Evolutionary conservation across 2,329 filamentous ascomycete genomes (phyloP), one percentile per base, ranked within the genome.

Genomic region (Colletotrichum spaethianum): DNA sequence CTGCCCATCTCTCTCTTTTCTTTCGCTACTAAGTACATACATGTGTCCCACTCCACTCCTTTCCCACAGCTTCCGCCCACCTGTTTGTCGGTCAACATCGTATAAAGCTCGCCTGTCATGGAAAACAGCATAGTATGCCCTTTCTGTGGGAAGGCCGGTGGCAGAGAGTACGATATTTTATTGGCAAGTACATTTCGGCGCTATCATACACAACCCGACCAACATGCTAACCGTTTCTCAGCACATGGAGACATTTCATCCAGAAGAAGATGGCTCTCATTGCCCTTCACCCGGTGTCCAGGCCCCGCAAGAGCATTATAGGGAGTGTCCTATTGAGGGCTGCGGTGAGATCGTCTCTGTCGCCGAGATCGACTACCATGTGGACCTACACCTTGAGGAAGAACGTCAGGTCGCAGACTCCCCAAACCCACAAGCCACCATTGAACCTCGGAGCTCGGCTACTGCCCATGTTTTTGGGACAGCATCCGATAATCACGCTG

Each of bases 341-440:
- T 93, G 92, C 77, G 88, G 88, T 40, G 91, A 93, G 78, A 78
- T 84, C n/a, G 79, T 73, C 20, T 42, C 67, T 23, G 92, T 83
- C 9, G 79, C 82, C 20, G 88, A 92, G 75, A 81, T 92, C 44
- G 85, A 88, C 20, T 86, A 83, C 55, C 91, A 93, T 77, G 76
- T 92, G 44, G 88, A 91, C 75, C 82, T 92, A 67, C 91, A 93
- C 77, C 78, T 82, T 57, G 84, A 86, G 65, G 83, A 85, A 57
- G 70, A 73, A n/a, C 75, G 74, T 18, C 52, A 62, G 40, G 36
- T 23, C 18, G 7, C 52, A 1, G 64, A 73, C 40, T 31, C 64
- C n/a, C 55, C 70, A 31, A 61, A 56, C 26, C 63, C 62, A 20
- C 71, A 68, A 28, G 28, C 40, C 14, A 14, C 26, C 14, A 50